Evolutionary conservation across 1,139 yeast species (phyloP), one percentile per base, ranked within the genome.

Genomic region (Debaryomyces sp.): DNA sequence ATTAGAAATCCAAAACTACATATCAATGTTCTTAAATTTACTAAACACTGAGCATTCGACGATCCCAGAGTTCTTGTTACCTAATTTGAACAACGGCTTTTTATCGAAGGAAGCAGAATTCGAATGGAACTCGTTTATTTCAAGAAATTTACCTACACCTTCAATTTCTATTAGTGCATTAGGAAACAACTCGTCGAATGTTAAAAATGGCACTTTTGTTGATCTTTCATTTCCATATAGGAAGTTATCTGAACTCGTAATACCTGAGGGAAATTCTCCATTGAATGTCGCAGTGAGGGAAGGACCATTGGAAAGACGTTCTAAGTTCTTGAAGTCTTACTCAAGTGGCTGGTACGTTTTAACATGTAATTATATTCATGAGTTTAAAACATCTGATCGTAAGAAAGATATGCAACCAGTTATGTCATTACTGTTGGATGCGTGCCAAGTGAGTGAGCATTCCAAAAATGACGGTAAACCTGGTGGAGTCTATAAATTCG

Each of bases 321-420:
- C 97, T 1, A 94, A 92, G 71, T 91, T 84, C 64, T 77, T 94
- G 55, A 92, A 91, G 71, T 87, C 94, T 24, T 95, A 91, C 68
- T 84, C 96, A 5, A 81, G 85, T 56, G 96, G 96, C 5, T 94
- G 89, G 84, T 95, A 91, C 64, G 96, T 94, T 27, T 75, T 94
- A 56, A 91, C 99, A 1, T 88, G 97, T 49, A 84, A 85, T 50
- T 92, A 82, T 61, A 73, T 94, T 50, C 98, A 94, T 64, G 99
- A 94, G 69, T 89, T 94, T 69, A 92, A 91, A 70, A 75, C 92
- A 1, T 69, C 82, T 6, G 97, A 92, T 66, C 79, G 96, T 48
- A 87, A 85, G 58, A 87, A 81, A 60, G 97, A 92, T 64, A 83
- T 89, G 48, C 66, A 78, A n/a, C 99, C 99, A 1, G 86, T 89